Base-by-base conservation (phyloP, 352 stramenopile genomes). In the Phytophthora foliorum region DNA sequence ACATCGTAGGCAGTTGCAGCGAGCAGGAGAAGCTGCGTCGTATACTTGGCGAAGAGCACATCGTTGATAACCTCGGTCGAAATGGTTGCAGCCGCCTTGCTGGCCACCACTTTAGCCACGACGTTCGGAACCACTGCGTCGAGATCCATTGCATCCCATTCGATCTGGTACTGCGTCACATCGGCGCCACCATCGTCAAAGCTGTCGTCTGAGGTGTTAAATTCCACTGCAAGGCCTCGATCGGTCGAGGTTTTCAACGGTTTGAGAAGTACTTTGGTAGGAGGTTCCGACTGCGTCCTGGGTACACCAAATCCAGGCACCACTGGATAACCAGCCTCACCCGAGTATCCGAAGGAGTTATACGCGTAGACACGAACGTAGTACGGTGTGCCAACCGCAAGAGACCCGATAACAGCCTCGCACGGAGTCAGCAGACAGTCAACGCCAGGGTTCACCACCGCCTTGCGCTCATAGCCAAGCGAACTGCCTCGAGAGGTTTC, bases 321-420 rank as follows among this genome's bases (percentile, higher is more conserved):
- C 2, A 85, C 70, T 0, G 89, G 84, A n/a, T 92, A 68, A 8
- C 82, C 90, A 2, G 91, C 74, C 2, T 72, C 62, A 0, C 77
- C 57, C 6, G 91, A 98, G 67, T 98, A 98, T 1, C 95, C 95
- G 29, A 97, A 97, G 14, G 89, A 84, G 56, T 98, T 98, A 77
- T 98, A 98, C 16, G 92, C 82, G 54, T 93, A 98, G 9, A 98
- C 77, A 10, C 94, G 89, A 10, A 98, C 86, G 66, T 94, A 97
- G 74, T 99, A 98, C 16, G 82, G 67, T 7, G 64, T 86, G 17
- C 92, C 96, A 29, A 88, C 77, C 27, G 71, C 53, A 2, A 99
- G 77, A 13, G 77, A 80, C 1, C 89, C 78, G 46, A 99, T 90
- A 22, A 96, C 74, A 34, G 93, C 83, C 46, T 93, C 75, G 57